Evolutionary conservation across 768 basidiomycete genomes (phyloP).

Genomic region (Vishniacozyma victoriae): DNA sequence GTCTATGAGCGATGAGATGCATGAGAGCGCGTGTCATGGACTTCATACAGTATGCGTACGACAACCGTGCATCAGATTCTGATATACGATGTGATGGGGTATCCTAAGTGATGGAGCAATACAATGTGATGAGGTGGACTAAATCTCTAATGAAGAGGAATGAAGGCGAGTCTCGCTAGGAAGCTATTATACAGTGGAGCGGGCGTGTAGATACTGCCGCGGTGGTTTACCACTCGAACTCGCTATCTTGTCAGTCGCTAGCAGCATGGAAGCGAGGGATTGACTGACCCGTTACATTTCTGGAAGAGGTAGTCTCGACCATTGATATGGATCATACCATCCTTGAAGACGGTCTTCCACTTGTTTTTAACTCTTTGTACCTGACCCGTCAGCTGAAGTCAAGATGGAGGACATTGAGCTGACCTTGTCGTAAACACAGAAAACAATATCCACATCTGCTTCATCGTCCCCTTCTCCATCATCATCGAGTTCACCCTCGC

Average conservation of each 20-base stretch:
- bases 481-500: constrained; percentile 69
- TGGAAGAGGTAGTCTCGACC: constrained; percentile 96
- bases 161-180: no score
- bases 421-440: constrained; percentile 98
- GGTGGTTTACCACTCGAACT: constrained; percentile 46
- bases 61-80: no score
- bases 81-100: no score
- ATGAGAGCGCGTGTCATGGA: no score
- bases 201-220: no score
- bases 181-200: no score
- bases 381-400: constrained; percentile 52
- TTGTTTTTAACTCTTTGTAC: constrained; percentile 99
- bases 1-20: no score
- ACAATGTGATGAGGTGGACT: no score
- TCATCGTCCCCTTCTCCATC: constrained; percentile 57
- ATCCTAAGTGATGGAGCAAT: no score
- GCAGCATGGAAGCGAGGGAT: not conserved
- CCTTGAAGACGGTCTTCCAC: constrained; percentile 97
- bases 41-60: no score
- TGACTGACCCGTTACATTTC: constrained; percentile 87
- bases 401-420: constrained; percentile 14
- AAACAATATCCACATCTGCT: constrained; percentile 85
- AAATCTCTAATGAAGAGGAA: no score
- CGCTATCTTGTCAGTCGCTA: constrained; percentile 9
- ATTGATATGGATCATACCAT: constrained; percentile 94